Evolutionary conservation across 1,284 basidiomycete genomes (phyloP).

Genomic region (Rhodotorula glutinis): DNA sequence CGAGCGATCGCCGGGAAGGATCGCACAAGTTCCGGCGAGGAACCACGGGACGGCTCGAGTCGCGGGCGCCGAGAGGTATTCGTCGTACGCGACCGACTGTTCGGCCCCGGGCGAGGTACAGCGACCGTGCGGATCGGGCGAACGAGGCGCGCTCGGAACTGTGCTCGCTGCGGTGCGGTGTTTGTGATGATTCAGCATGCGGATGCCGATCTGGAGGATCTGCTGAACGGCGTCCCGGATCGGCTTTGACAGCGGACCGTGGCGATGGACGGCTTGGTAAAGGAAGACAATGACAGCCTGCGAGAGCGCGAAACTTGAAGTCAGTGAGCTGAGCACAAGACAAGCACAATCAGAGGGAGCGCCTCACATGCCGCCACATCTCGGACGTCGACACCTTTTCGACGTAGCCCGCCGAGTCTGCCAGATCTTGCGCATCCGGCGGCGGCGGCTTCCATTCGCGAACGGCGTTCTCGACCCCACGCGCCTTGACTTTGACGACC

Average conservation of each 20-base stretch:
- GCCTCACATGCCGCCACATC: slow-evolving; percentile 35
- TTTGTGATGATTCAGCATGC: slow-evolving; percentile 16
- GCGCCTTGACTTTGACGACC: slow-evolving; percentile 18
- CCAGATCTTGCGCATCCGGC: slow-evolving; percentile 6
- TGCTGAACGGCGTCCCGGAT: slow-evolving; percentile 25
- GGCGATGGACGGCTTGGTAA: slow-evolving; percentile 29
- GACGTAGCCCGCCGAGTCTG: slow-evolving; percentile 21
- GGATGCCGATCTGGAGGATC: slow-evolving; percentile 28
- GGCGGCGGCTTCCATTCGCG: slow-evolving; percentile 24
- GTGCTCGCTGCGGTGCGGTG: neutral
- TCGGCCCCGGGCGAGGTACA: neutral
- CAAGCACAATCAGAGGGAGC: neutral
- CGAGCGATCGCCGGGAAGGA: slow-evolving; percentile 12
- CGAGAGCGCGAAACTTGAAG: neutral
- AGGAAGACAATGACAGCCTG: slow-evolving; percentile 35
- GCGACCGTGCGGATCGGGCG: neutral
- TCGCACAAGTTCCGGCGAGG: slow-evolving; percentile 33
- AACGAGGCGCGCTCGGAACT: neutral
- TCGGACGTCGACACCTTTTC: slow-evolving; percentile 25
- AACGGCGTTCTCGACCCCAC: slow-evolving; percentile 29
- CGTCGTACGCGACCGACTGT: slow-evolving; percentile 4
- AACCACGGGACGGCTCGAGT: slow-evolving; percentile 32
- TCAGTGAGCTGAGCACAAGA: neutral
- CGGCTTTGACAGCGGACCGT: slow-evolving; percentile 17
- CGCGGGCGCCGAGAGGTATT: slow-evolving; percentile 22